Percentiles rank a stretch among this genome's conserved stretches.
phyloP scores from a whole-genome alignment of 148 eudicot genomes.

The Rheum nobile region DNA sequence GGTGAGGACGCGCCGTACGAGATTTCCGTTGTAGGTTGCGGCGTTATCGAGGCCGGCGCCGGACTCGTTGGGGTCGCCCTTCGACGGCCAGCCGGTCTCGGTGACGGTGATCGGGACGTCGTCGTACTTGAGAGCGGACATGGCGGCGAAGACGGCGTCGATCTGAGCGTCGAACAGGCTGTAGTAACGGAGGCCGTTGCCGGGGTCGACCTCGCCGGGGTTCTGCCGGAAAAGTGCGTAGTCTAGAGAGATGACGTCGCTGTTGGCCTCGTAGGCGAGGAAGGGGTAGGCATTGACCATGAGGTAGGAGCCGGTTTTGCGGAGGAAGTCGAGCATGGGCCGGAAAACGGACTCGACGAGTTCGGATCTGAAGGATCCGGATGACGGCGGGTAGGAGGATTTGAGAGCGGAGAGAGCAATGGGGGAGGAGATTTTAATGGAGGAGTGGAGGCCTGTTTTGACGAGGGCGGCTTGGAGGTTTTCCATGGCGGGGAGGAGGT shows the following conservation, averaged over 20 bases:
- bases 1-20: slow-evolving; percentile 45
- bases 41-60: slow-evolving; percentile 69
- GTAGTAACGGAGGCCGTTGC: slow-evolving; percentile 49
- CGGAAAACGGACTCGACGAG: slow-evolving; percentile 41
- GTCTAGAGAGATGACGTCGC: slow-evolving; percentile 66
- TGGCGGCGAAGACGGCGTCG: slow-evolving; percentile 86
- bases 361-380: slow-evolving; percentile 59
- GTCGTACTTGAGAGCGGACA: slow-evolving; percentile 56
- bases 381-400: slow-evolving; percentile 72
- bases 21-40: slow-evolving; percentile 67
- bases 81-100: slow-evolving; percentile 96
- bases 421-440: slow-evolving; percentile 73
- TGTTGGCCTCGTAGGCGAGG: slow-evolving; percentile 70
- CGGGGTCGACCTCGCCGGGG: slow-evolving; percentile 64
- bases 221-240: slow-evolving; percentile 70
- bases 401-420: slow-evolving; percentile 55
- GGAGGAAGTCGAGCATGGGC: slow-evolving; percentile 64
- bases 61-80: slow-evolving; percentile 58
- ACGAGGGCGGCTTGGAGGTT: slow-evolving; percentile 50
- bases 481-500: slow-evolving; percentile 63
- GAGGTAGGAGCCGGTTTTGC: slow-evolving; percentile 36
- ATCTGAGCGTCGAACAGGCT: slow-evolving; percentile 73
- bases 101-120: slow-evolving; percentile 54
- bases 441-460: slow-evolving; percentile 22
- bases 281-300: slow-evolving; percentile 95